A percentile compares a stretch with the other conserved stretches of the same genome.
These are phyloP conservation scores for Corinectria fuckeliana DNA, from an alignment of 2,329 filamentous ascomycete species.

Conservation along the genomic window DNA sequence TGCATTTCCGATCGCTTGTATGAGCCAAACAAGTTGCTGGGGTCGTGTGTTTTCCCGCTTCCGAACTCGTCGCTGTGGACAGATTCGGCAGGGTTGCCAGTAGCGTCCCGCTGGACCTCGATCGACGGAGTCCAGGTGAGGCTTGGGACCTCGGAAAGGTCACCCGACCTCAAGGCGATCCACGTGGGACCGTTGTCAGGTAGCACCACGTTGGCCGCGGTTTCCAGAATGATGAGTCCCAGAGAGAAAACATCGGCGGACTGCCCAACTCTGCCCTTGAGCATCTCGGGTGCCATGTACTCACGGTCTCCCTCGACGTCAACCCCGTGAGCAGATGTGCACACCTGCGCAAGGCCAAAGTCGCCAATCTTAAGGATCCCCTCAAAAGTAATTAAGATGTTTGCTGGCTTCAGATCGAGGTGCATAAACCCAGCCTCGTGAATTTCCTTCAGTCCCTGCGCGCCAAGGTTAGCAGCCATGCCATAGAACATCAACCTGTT, in stretches of 20 bases:
- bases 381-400: constrained; percentile 82
- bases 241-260: constrained; percentile 93
- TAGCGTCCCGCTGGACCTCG: constrained; percentile 75
- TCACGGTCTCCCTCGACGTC: constrained; percentile 95
- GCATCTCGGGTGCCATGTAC: constrained; percentile 93
- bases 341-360: constrained; percentile 81
- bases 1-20: constrained; percentile 58
- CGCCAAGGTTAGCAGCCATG: constrained; percentile 16
- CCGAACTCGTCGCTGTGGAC: constrained; percentile 45
- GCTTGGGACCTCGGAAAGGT: constrained; percentile 87
- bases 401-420: constrained; percentile 84
- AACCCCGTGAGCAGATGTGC: constrained; percentile 77
- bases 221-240: constrained; percentile 93
- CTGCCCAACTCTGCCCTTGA: constrained; percentile 85
- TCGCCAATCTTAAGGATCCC: constrained; percentile 85
- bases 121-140: constrained; percentile 81
- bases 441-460: constrained; percentile 84
- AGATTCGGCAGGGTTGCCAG: constrained; percentile 54
- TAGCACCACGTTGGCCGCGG: constrained; percentile 90
- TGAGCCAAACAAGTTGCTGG: constrained; percentile 50
- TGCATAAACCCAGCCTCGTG: constrained; percentile 88
- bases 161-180: constrained; percentile 87
- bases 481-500: background rate
- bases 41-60: constrained; percentile 42
- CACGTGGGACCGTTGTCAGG: constrained; percentile 92